Base-by-base conservation (phyloP, 441 rosid species). In the Francoa sonchifolia region DNA sequence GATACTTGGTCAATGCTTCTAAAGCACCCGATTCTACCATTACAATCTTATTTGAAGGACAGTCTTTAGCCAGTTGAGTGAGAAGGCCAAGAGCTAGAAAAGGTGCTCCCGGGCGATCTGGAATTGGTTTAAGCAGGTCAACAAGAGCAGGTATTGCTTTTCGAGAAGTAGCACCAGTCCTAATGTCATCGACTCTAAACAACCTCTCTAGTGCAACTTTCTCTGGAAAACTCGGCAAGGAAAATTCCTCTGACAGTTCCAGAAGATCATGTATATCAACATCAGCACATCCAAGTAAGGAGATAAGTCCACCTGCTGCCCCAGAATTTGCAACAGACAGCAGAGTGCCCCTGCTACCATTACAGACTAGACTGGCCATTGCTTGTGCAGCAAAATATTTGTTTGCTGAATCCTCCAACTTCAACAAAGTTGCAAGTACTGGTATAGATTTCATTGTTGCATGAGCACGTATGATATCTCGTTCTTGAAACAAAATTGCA, bases 51-150 rank as follows among this genome's bases (percentile, higher is more conserved):
- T 93, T 93, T 17, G 92, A 66, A 16, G 87, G 77, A 56, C 87
- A 82, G 55, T 88, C 99, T 57, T 77, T 84, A 33, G 96, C 94
- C 62, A 93, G 96, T 69, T 77, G 96, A 50, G 79, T 93, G 66
- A 92, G 72, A 66, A 84, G 75, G 33, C 92, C 83, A 31, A 93
- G 78, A 39, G 97, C 78, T 42, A 93, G 87, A 63, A 72, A 76
- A 47, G 99, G 99, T 54, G 99, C 99, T 43, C 95, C 88, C 4
- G 99, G 99, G 33, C 97, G 99, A 69, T 88, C 99, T 38, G 99
- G 99, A 65, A 93, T 93, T 39, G 99, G 99, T 57, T 93, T 93
- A 43, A 93, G 93, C 48, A 93, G 77, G 58, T 93, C 99, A 54
- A 93, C 99, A 37, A 93, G 87, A 31, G 82, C 80, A 36, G 99